Conservation (phyloP, 2,329 filamentous ascomycete genomes). For the Talaromyces marneffei region DNA sequence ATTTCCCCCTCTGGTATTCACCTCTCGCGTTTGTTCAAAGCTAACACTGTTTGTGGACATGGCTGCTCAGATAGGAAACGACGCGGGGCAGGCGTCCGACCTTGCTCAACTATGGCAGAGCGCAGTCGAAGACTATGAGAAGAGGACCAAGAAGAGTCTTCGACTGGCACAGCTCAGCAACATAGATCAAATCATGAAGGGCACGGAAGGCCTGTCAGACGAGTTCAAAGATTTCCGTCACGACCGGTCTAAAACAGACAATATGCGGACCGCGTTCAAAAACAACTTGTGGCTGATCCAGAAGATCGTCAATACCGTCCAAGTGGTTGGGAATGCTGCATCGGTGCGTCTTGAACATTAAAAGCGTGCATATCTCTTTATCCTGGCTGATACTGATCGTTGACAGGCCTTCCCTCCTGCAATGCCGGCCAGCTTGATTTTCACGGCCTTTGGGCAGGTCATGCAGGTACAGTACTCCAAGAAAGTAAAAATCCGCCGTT, state of each 20-base stretch:
- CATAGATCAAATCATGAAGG: not conserved
- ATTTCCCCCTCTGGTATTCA: no score
- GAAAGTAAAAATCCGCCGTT: not conserved
- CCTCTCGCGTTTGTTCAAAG: no score
- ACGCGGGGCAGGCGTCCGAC: no score
- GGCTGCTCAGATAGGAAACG: no score
- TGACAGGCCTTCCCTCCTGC: conserved; percentile 2
- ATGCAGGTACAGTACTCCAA: not conserved
- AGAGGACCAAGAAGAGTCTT: not conserved
- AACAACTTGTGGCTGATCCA: conserved; percentile 7
- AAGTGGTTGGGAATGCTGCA: not conserved
- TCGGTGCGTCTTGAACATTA: not conserved
- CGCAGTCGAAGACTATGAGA: conserved; percentile 3
- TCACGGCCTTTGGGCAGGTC: conserved; percentile 7
- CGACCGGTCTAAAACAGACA: not conserved
- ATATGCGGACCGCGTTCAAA: conserved; percentile 3
- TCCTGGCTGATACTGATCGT: no score
- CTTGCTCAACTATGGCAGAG: conserved; percentile 3
- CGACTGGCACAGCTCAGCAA: not conserved
- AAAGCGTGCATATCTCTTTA: no score
- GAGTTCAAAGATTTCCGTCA: conserved; percentile 1
- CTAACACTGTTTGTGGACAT: no score
- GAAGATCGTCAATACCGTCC: not conserved
- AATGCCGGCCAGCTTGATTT: conserved; percentile 6
- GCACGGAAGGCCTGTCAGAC: not conserved